phyloP scores from a whole-genome alignment of 169 alveolate species.

The Cryptosporidium ryanae region DNA sequence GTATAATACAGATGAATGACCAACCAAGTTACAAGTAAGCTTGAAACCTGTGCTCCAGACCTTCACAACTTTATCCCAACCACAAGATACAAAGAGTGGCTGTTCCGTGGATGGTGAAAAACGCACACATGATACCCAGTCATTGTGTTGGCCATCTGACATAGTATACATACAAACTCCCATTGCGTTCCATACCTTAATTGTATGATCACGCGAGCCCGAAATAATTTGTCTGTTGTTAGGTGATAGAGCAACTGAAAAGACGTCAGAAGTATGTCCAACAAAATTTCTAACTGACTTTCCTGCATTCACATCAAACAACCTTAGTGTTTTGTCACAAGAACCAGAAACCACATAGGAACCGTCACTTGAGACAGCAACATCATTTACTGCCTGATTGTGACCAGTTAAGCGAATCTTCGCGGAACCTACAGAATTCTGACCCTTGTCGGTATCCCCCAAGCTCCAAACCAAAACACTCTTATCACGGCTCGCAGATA shows the following conservation, averaged over 20 bases:
- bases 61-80: constrained; percentile 97
- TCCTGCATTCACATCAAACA: constrained; percentile 93
- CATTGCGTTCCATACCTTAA: constrained; percentile 96
- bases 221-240: constrained; percentile 98
- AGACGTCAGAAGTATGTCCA: constrained; percentile 94
- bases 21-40: constrained; percentile 92
- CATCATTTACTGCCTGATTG: constrained; percentile 92
- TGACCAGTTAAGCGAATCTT: constrained; percentile 90
- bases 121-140: constrained; percentile 97
- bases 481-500: constrained; percentile 92
- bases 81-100: constrained; percentile 96
- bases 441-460: constrained; percentile 82
- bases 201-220: constrained; percentile 97
- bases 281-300: constrained; percentile 90
- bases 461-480: constrained; percentile 87
- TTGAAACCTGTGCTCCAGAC: constrained; percentile 88
- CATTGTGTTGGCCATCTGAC: constrained; percentile 93
- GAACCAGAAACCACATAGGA: constrained; percentile 95
- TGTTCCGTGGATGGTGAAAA: constrained; percentile 95
- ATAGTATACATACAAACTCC: constrained; percentile 97
- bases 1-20: constrained; percentile 95
- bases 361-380: constrained; percentile 93
- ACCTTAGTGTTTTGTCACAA: constrained; percentile 92
- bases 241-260: constrained; percentile 97
- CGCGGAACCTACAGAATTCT: constrained; percentile 85